Evolutionary conservation across 2,329 filamentous ascomycete genomes (phyloP), one percentile per base, ranked within the genome.

Genomic region (Bipolaris oryzae): DNA sequence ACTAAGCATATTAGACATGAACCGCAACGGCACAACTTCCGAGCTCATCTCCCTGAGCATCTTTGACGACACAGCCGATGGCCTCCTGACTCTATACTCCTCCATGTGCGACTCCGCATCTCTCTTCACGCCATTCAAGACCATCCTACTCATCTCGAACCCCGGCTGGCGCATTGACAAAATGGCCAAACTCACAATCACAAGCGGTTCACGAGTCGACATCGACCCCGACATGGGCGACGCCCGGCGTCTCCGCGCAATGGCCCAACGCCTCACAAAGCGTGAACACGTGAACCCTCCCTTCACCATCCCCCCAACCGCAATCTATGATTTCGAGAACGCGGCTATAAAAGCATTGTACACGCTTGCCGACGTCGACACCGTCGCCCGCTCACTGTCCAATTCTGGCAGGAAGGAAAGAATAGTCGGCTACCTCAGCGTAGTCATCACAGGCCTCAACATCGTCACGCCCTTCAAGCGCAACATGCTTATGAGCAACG

Each of bases 1-100:
- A 41, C 42, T 39, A 11, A 35, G 18, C 11, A 28, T 11, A 21
- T 33, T 20, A 74, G 77, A 86, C 28, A 77, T 78, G 3, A 81
- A 78, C 55, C 84, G 82, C 60, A 78, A 77, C 25, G 76, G 79
- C 38, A 76, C 66, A 3, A 69, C 74, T n/a, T 74, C 77, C 0
- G 77, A 82, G 28, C 74, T 84, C 11, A 66, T 82, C 23, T 82
- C 83, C 43, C 71, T 87, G 3, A 74, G 77, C 4, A 72, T 87
- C 9, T 85, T 85, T 63, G 86, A 88, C 67, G 80, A 87, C 63
- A 87, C 84, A 0, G 79, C 79, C 1, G 79, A 81, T 57, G 80
- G 80, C 4, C 74, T 77, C 1, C 72, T 87, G n/a, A 84, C 80
- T 15, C 73, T 87, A 4, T 87, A 84, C 80, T 80, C 79, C 34